These are phyloP conservation scores for Abrus pulchellus DNA, from an alignment of 306 rosid species.

Conservation along the genomic window DNA sequence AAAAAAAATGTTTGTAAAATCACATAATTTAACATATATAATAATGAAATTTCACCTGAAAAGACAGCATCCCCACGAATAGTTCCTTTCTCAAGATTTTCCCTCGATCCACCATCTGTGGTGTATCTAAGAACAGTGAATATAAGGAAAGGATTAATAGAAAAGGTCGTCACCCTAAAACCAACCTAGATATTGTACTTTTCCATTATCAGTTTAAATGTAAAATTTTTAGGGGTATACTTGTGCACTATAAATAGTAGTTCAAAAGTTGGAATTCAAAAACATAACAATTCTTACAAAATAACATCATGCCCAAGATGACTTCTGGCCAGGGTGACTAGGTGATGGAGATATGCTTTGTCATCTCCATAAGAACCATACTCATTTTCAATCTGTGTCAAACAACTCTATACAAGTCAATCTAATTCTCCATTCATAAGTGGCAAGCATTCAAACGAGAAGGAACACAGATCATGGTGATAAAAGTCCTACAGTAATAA, in stretches of 20 bases:
- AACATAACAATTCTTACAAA: slow-evolving; percentile 68
- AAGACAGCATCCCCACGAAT: slow-evolving; percentile 78
- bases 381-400: slow-evolving; percentile 91
- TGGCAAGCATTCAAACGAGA: slow-evolving; percentile 28
- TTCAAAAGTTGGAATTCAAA: slow-evolving; percentile 38
- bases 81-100: slow-evolving; percentile 86
- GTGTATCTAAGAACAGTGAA: slow-evolving; percentile 71
- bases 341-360: slow-evolving; percentile 81
- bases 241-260: slow-evolving; percentile 17
- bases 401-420: slow-evolving; percentile 43
- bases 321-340: slow-evolving; percentile 71
- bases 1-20: slow-evolving; percentile 26
- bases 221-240: background rate
- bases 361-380: slow-evolving; percentile 89
- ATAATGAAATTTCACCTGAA: slow-evolving; percentile 68
- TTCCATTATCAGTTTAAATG: background rate
- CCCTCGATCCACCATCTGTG: slow-evolving; percentile 94
- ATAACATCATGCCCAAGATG: slow-evolving; percentile 82
- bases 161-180: slow-evolving; percentile 6
- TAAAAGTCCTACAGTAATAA: slow-evolving; percentile 35
- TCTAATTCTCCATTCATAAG: slow-evolving; percentile 32
- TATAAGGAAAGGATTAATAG: slow-evolving; percentile 35
- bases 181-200: slow-evolving; percentile 8
- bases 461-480: background rate
- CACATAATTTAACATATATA: slow-evolving; percentile 18